A percentile compares a stretch with the other conserved stretches of the same genome.
These are phyloP conservation scores for Metschnikowia rubicola DNA, from an alignment of 805 yeast species.

Conservation along the genomic window DNA sequence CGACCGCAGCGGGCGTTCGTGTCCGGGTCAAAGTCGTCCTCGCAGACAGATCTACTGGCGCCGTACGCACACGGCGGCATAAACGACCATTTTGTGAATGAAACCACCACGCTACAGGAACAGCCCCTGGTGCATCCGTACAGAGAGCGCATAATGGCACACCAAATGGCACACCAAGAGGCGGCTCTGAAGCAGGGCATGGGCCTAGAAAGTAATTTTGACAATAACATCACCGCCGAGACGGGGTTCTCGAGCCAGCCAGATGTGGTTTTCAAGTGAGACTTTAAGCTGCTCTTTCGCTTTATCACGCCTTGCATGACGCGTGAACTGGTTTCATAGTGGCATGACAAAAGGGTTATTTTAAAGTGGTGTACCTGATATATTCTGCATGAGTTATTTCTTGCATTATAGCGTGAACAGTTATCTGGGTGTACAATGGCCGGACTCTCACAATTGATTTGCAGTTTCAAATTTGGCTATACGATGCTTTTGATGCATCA, in stretches of 20 bases:
- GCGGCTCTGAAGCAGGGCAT: not conserved
- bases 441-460: too few species aligned
- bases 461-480: too few species aligned
- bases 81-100: slow-evolving; percentile 33
- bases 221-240: slow-evolving; percentile 13
- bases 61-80: slow-evolving; percentile 22
- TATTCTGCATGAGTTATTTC: too few species aligned
- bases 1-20: slow-evolving; percentile 5
- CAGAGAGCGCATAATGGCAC: not conserved
- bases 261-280: slow-evolving; percentile 19
- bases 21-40: slow-evolving; percentile 18
- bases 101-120: not conserved
- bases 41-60: slow-evolving; percentile 25
- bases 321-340: too few species aligned
- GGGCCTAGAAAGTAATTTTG: slow-evolving; percentile 23
- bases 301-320: too few species aligned
- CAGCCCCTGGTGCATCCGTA: slow-evolving; percentile 5
- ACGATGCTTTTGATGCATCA: too few species aligned
- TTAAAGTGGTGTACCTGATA: too few species aligned
- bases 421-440: too few species aligned
- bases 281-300: too few species aligned
- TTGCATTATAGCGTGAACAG: too few species aligned
- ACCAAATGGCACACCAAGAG: not conserved
- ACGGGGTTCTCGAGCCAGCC: slow-evolving; percentile 15
- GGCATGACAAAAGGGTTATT: too few species aligned